phyloP scores from a whole-genome alignment of 352 stramenopile genomes.

The Phytophthora pluvialis region DNA sequence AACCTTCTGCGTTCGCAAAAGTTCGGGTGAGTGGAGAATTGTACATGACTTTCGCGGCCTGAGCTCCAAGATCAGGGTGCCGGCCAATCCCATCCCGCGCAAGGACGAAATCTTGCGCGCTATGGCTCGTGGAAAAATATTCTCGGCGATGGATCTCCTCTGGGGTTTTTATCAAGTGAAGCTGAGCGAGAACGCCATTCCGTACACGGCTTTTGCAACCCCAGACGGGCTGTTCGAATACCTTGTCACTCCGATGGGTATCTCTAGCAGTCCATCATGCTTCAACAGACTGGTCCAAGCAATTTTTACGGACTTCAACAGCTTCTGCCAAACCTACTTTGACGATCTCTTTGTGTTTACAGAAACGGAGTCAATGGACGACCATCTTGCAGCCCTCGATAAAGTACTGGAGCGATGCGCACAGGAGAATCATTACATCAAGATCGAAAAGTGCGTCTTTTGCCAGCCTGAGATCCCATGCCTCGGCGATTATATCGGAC shows the following conservation, averaged over 20 bases:
- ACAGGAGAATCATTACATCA: conserved; percentile 9
- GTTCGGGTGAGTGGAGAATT: conserved; percentile 7
- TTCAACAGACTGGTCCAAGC: conserved; percentile 1
- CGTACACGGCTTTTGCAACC: conserved; percentile 13
- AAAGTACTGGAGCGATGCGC: neutral
- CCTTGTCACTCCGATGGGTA: conserved; percentile 9
- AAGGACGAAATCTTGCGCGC: conserved; percentile 15
- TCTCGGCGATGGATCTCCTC: conserved; percentile 10
- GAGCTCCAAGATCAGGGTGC: conserved; percentile 1
- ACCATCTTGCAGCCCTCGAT: conserved; percentile 4
- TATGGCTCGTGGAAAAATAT: conserved; percentile 3
- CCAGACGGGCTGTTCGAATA: too few species aligned
- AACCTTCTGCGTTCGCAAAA: conserved; percentile 18
- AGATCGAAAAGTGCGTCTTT: conserved; percentile 11
- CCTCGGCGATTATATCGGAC: conserved; percentile 2
- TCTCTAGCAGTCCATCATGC: neutral
- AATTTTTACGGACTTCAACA: neutral
- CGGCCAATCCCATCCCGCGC: conserved; percentile 5
- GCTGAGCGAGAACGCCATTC: neutral
- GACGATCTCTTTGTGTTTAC: conserved; percentile 14
- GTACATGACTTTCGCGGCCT: conserved; percentile 13
- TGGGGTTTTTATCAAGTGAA: conserved; percentile 19
- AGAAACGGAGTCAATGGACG: neutral
- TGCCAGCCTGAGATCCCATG: conserved; percentile 3
- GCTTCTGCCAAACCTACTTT: conserved; percentile 2